phyloP scores from a whole-genome alignment of 257 asterid species.

The Nicotiana obtusifolia region DNA sequence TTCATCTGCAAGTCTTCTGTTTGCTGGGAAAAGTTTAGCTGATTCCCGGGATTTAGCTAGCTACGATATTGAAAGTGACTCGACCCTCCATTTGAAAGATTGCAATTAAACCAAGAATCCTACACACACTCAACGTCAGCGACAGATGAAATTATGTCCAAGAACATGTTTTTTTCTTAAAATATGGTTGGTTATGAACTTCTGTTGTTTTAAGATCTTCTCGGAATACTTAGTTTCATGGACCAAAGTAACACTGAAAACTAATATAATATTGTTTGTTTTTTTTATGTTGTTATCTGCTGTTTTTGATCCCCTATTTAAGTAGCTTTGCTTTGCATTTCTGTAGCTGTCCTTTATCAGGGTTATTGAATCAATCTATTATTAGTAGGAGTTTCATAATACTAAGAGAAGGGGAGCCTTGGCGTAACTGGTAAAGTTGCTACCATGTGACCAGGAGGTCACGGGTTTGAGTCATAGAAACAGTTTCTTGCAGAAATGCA shows the following conservation, averaged over 20 bases:
- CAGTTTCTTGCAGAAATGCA: too few species aligned
- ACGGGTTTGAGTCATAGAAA: too few species aligned
- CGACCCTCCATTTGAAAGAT: neutral
- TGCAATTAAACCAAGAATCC: neutral
- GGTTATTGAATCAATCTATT: neutral
- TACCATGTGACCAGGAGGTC: too few species aligned
- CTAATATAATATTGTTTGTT: neutral
- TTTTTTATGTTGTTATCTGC: neutral
- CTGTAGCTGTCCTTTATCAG: neutral
- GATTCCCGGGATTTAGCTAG: conserved; percentile 15
- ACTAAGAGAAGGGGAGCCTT: neutral
- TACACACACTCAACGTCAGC: neutral
- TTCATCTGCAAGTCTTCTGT: conserved; percentile 10
- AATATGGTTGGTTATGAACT: neutral
- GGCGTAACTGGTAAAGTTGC: too few species aligned
- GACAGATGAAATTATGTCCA: neutral
- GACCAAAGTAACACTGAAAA: neutral
- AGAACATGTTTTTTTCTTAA: neutral
- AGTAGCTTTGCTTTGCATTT: neutral
- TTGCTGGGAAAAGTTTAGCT: conserved; percentile 12
- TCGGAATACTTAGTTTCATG: neutral
- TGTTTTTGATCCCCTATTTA: neutral
- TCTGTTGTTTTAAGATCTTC: neutral
- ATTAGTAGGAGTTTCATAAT: neutral
- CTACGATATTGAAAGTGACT: conserved; percentile 13